Evolutionary conservation across 2,329 filamentous ascomycete genomes (phyloP).

Genomic region (Teratosphaeria gauchensis): DNA sequence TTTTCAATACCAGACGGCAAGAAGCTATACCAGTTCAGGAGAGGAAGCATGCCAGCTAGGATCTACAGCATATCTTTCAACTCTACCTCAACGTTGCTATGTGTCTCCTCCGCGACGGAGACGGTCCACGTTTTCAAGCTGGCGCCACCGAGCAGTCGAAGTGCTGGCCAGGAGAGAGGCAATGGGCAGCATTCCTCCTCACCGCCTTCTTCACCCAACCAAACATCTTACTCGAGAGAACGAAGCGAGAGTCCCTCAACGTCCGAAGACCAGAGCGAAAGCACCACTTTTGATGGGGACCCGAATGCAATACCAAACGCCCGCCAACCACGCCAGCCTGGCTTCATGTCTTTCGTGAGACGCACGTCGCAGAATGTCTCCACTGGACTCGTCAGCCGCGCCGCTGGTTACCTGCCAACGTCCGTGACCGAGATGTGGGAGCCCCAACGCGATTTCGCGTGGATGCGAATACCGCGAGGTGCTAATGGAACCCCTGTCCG

Average conservation of each 20-base stretch:
- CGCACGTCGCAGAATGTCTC: slow-evolving; percentile 91
- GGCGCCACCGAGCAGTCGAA: slow-evolving; percentile 33
- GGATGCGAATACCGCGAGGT: slow-evolving; percentile 77
- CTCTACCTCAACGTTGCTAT: slow-evolving; percentile 80
- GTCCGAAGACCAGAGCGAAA: slow-evolving; percentile 12
- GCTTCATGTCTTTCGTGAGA: slow-evolving; percentile 82
- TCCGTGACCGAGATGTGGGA: slow-evolving; percentile 98
- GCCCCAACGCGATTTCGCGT: slow-evolving; percentile 87
- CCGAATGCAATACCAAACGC: slow-evolving; percentile 18
- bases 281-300: slow-evolving; percentile 25
- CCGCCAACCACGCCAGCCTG: slow-evolving; percentile 50
- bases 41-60: slow-evolving; percentile 87
- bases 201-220: slow-evolving; percentile 19
- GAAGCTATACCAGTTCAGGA: slow-evolving; percentile 91
- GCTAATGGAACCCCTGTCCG: slow-evolving; percentile 48
- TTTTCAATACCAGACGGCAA: slow-evolving; percentile 85
- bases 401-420: slow-evolving; percentile 84
- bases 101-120: slow-evolving; percentile 91
- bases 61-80: slow-evolving; percentile 99
- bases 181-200: slow-evolving; percentile 12
- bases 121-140: slow-evolving; percentile 95
- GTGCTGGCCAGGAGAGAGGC: slow-evolving; percentile 12
- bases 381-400: slow-evolving; percentile 75
- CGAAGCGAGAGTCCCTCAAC: slow-evolving; percentile 33
- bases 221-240: slow-evolving; percentile 18